Base-by-base conservation (phyloP, 768 basidiomycete genomes). In the Mycena haematopus region DNA sequence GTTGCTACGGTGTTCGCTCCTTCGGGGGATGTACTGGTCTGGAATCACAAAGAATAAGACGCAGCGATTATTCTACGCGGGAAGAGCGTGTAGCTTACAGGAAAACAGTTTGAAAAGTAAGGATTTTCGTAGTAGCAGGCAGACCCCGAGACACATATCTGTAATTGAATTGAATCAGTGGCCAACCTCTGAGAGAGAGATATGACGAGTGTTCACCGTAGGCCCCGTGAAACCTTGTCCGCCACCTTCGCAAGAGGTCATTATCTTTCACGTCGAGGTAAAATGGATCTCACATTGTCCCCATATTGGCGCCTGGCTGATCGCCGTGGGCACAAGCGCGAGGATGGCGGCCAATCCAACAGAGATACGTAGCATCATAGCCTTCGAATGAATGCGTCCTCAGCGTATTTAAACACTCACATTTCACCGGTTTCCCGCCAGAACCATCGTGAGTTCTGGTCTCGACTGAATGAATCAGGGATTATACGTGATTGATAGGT, bases 1-100 rank as follows among this genome's bases (percentile, higher is more conserved):
- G 69, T 76, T 6, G 81, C 79, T 1, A 74, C 74, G 7, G 60
- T 63, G 69, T 81, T 73, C 9, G 80, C 65, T 47, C 52, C 64
- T n/a, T 66, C 51, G 33, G 65, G 63, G 17, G 73, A 63, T 14
- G 69, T 67, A 4, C 42, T 25, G 19, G 13, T 38, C 50, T 7
- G 4, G 22, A 35, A 19, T 50, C n/a, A 35, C 21, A 33, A 27
- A 42, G 17, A 13, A 10, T 10, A 19, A 36, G 3, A 15, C 15
- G 47, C n/a, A 27, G 35, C 24, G 38, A 51, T 19, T 22, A 15
- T 11, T 7, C 5, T 38, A n/a, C n/a, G n/a, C 11, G 11, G 36
- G 36, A 14, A 38, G 11, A 11, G 13, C 10, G 11, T 38, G n/a
- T n/a, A n/a, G n/a, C n/a, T n/a, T n/a, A 56, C 53, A 36, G 56